phyloP scores from a whole-genome alignment of 768 basidiomycete species.

The Termitomyces sp. region DNA sequence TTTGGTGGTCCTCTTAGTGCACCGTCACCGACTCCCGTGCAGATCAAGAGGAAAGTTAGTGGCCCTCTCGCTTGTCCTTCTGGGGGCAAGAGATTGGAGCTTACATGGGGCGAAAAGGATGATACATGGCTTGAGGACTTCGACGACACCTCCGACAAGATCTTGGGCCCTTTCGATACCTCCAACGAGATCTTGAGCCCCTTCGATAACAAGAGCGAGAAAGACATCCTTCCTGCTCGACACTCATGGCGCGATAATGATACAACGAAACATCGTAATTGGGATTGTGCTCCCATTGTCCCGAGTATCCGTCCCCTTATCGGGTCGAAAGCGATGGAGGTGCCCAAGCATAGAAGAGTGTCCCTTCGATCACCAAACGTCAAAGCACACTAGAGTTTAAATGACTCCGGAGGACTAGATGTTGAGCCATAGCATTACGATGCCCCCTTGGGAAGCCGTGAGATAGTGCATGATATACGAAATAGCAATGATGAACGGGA shows the following conservation, averaged over 20 bases:
- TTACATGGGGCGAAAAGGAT: not conserved
- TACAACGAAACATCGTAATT: not conserved
- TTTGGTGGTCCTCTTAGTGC: slow-evolving; percentile 6
- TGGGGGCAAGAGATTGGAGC: not conserved
- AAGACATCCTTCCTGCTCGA: not conserved
- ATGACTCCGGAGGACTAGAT: not conserved
- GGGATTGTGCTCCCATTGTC: not conserved
- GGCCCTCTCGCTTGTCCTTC: slow-evolving; percentile 1
- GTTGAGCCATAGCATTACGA: not conserved
- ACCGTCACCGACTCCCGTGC: not conserved
- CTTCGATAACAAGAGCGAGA: not conserved
- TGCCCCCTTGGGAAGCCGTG: not conserved
- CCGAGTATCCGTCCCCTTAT: not conserved
- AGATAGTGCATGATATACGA: not conserved
- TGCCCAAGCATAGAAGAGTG: not conserved
- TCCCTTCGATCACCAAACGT: not conserved
- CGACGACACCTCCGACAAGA: not conserved
- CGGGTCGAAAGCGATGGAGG: not conserved
- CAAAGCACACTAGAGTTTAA: not conserved
- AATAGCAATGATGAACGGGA: not conserved
- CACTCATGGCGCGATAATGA: not conserved
- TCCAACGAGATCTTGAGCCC: not conserved
- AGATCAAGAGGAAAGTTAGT: not conserved
- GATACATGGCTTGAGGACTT: not conserved
- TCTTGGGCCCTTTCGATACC: not conserved